These are phyloP conservation scores for Annona cherimola DNA, from an alignment of 164 flowering plant genomes.

Conservation along the genomic window DNA sequence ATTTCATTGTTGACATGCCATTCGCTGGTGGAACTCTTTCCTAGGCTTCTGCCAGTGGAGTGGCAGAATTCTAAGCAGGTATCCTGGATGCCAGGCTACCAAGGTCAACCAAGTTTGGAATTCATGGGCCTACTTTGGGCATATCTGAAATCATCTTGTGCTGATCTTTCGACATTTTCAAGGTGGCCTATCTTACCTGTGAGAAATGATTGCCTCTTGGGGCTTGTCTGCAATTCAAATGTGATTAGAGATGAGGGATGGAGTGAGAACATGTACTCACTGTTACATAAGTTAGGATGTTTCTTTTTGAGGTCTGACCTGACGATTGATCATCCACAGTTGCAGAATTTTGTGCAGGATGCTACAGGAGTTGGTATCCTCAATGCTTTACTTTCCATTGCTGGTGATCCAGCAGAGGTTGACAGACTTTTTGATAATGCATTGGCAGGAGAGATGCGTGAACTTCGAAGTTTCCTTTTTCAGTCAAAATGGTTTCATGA, in stretches of 20 bases:
- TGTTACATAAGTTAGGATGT: constrained; percentile 77
- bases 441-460: constrained; percentile 78
- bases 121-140: constrained; percentile 77
- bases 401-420: constrained; percentile 39
- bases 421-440: constrained; percentile 50
- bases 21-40: constrained; percentile 65
- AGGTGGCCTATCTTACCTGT: constrained; percentile 94
- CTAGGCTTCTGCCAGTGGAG: constrained; percentile 64
- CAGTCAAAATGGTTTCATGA: constrained; percentile 90
- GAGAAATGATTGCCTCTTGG: constrained; percentile 50
- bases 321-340: constrained; percentile 65
- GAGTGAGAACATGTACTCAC: constrained; percentile 90
- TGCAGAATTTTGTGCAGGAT: constrained; percentile 68
- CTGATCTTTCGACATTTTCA: constrained; percentile 65
- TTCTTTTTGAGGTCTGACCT: constrained; percentile 62
- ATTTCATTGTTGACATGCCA: constrained; percentile 58
- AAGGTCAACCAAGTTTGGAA: constrained; percentile 75
- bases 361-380: constrained; percentile 72
- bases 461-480: constrained; percentile 80
- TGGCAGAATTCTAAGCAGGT: constrained; percentile 74
- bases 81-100: constrained; percentile 68
- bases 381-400: constrained; percentile 67
- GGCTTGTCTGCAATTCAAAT: constrained; percentile 63
- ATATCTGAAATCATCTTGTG: constrained; percentile 68
- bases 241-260: constrained; percentile 83